Conservation (phyloP, 2,329 filamentous ascomycete genomes). For the Aspergillus viridinutans region DNA sequence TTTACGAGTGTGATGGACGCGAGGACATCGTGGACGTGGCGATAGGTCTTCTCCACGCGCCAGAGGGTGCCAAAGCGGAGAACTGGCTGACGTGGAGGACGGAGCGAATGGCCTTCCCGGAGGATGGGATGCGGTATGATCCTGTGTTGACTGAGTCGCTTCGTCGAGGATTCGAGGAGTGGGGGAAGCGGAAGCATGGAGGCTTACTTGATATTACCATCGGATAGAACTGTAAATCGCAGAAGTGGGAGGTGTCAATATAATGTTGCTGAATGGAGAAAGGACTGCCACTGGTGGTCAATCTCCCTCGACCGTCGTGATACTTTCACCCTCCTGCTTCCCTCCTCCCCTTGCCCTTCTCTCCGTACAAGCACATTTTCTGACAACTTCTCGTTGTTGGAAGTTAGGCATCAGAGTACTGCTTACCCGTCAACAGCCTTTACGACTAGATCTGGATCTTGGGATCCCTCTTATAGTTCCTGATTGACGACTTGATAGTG, state of each 20-base stretch:
- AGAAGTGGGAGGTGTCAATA: not conserved
- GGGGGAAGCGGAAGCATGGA: conserved; percentile 11
- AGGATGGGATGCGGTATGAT: conserved; percentile 21
- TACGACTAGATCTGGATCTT: no score
- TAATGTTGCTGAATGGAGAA: no score
- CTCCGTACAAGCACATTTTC: no score
- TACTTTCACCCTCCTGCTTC: no score
- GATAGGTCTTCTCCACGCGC: conserved; percentile 38
- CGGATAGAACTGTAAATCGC: not conserved
- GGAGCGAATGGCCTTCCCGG: conserved; percentile 19
- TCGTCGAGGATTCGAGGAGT: conserved; percentile 15
- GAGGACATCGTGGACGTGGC: conserved; percentile 39
- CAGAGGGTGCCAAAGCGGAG: conserved; percentile 38
- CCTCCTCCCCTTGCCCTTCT: no score
- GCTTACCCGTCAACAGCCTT: no score
- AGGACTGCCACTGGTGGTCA: no score
- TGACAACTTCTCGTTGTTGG: no score
- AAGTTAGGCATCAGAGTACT: no score
- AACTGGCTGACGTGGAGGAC: conserved; percentile 43
- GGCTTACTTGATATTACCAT: not conserved
- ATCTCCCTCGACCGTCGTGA: no score
- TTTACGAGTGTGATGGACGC: conserved; percentile 35
- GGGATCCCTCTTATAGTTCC: no score
- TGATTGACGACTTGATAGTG: no score
- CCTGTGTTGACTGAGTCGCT: conserved; percentile 13